Conservation (phyloP, 1,139 yeast species). For the Protomyces arabidopsidicola region DNA sequence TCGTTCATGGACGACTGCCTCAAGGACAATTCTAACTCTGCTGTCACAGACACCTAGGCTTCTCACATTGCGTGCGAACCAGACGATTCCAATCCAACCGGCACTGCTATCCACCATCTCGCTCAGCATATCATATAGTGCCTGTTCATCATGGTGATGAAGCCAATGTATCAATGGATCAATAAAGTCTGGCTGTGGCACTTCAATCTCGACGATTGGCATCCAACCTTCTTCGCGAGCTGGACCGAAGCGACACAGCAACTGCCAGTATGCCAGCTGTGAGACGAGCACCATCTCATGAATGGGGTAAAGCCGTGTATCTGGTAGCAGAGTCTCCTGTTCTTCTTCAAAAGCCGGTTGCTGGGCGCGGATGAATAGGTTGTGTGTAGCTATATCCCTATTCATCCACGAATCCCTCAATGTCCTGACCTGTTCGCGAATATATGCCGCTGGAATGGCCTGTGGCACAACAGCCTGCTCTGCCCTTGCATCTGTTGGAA, state of each 20-base stretch:
- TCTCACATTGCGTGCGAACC: not conserved
- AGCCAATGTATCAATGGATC: not conserved
- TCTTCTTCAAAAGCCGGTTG: not conserved
- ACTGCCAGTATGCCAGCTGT: not conserved
- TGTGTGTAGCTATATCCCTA: not conserved
- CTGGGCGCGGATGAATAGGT: not conserved
- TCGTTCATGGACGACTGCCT: not conserved
- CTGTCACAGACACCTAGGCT: not conserved
- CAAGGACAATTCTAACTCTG: not conserved
- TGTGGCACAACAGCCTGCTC: not conserved
- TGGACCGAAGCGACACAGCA: not conserved
- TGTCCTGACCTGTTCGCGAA: not conserved
- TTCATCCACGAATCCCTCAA: not conserved
- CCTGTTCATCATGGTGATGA: not conserved
- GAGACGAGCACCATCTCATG: not conserved
- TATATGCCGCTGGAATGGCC: not conserved
- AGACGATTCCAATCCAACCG: not conserved
- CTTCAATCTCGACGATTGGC: not conserved
- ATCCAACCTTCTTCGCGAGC: not conserved
- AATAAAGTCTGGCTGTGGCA: not conserved
- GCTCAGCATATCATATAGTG: not conserved
- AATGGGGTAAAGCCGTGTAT: not conserved
- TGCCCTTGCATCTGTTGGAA: not conserved
- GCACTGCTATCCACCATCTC: not conserved
- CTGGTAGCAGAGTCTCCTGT: not conserved